A percentile compares a stretch with the other conserved stretches of the same genome.
Conservation (phyloP, 306 rosid genomes). For the Prunus mume region DNA sequence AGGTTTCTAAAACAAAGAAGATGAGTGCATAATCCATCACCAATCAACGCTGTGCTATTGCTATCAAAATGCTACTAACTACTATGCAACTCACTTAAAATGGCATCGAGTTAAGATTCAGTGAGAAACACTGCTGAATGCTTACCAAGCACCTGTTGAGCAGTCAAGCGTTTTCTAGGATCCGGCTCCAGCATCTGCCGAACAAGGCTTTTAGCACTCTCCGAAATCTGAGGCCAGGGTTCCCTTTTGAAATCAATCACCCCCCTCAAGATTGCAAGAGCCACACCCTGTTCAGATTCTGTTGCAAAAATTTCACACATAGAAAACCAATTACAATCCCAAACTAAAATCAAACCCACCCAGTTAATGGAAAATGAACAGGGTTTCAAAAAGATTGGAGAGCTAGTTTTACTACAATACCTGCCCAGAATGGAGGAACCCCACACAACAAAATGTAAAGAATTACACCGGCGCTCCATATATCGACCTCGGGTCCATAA, state of each 20-base stretch:
- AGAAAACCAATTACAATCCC: conserved; percentile 12
- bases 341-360: neutral
- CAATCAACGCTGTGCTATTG: neutral
- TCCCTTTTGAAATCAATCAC: conserved; percentile 94
- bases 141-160: conserved; percentile 98
- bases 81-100: conserved; percentile 1
- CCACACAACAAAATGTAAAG: conserved; percentile 81
- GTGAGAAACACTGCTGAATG: conserved; percentile 12
- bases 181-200: conserved; percentile 89
- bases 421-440: conserved; percentile 96
- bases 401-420: conserved; percentile 25
- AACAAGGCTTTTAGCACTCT: conserved; percentile 92
- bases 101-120: conserved; percentile 13
- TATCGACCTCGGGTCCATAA: conserved; percentile 82
- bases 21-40: neutral
- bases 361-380: neutral
- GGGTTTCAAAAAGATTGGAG: neutral
- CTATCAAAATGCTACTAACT: neutral
- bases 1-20: neutral
- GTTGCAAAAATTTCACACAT: conserved; percentile 17
- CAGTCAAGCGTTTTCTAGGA: conserved; percentile 84
- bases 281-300: conserved; percentile 95
- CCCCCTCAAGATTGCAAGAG: conserved; percentile 95
- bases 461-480: conserved; percentile 91
- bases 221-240: conserved; percentile 99